Evolutionary conservation across 176 grass and related monocot genomes (phyloP), one percentile per base, ranked within the genome.

Genomic region (Oryza punctata): DNA sequence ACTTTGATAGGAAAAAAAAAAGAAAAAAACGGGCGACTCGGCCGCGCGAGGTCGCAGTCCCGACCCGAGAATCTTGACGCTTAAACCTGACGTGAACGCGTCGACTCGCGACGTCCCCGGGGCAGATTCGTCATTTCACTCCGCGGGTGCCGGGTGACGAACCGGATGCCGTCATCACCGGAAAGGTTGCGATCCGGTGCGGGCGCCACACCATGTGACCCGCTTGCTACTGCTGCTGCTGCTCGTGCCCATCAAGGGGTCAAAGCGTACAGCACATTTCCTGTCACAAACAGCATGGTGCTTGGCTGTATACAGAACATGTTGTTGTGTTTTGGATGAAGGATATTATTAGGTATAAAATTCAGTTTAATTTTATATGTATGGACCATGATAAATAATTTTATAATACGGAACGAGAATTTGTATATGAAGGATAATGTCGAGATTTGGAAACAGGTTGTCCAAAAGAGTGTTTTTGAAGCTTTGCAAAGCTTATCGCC

Each of bases 101-200:
- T 79, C 76, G 75, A 60, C 69, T 59, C 75, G 69, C 63, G 63
- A 69, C 81, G 43, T 33, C 32, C 40, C 0, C 2, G 40, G 85
- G 81, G 76, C 16, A 80, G 27, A 69, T 24, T 0, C n/a, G 87
- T 75, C 70, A 85, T 76, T 80, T 15, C 5, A 3, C 27, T 27
- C 5, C 40, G 12, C 40, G 13, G 13, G 47, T 52, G 77, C 13
- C 41, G n/a, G 29, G 9, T 89, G 88, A 89, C 88, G 88, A 85
- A 89, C 83, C 11, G 72, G 78, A 85, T 89, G 83, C 72, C 88
- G 83, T 89, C 88, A 89, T 82, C 24, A 85, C 72, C 72, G 13
- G 3, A 43, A 57, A n/a, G 43, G 32, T 6, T 0, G 19, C 1
- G 83, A 89, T 89, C 83, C 72, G 1, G 25, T 89, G 88, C 25